phyloP scores from a whole-genome alignment of 371 early-diverging fungal genomes.

The Mortierella sp. region DNA sequence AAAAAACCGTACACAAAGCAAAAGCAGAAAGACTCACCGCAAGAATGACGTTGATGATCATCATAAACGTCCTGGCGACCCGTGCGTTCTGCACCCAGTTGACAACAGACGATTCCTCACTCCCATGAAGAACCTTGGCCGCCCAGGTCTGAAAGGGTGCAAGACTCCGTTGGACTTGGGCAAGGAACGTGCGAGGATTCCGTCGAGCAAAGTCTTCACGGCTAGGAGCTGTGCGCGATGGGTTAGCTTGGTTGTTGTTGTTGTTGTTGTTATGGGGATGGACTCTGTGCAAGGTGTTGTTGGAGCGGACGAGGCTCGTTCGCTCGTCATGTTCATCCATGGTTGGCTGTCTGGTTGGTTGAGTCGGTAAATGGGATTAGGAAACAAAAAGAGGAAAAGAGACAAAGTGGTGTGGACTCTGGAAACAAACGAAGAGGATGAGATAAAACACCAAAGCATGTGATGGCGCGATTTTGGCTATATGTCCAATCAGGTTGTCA shows the following conservation, averaged over 20 bases:
- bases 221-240: conserved; percentile 10
- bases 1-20: conserved; percentile 6
- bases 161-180: conserved; percentile 31
- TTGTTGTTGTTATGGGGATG: conserved; percentile 7
- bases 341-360: neutral
- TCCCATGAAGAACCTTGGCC: conserved; percentile 13
- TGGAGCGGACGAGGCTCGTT: conserved; percentile 39
- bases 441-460: too few species aligned
- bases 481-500: too few species aligned
- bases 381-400: conserved; percentile 8
- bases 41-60: conserved; percentile 31
- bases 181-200: conserved; percentile 21
- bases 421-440: too few species aligned
- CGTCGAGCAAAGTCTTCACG: conserved; percentile 16
- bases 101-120: conserved; percentile 16
- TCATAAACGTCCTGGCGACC: conserved; percentile 31
- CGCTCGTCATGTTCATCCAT: conserved; percentile 31
- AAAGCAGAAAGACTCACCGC: conserved; percentile 27
- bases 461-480: too few species aligned
- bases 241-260: conserved; percentile 3
- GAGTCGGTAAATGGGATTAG: neutral
- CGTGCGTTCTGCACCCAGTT: conserved; percentile 41
- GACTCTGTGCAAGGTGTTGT: conserved; percentile 7
- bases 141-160: conserved; percentile 37
- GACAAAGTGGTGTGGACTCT: too few species aligned